Percentiles rank a stretch among this genome's conserved stretches.
Evolutionary conservation across 179 eudicot genomes (phyloP).

Genomic region (Sideroxylon spinosum): DNA sequence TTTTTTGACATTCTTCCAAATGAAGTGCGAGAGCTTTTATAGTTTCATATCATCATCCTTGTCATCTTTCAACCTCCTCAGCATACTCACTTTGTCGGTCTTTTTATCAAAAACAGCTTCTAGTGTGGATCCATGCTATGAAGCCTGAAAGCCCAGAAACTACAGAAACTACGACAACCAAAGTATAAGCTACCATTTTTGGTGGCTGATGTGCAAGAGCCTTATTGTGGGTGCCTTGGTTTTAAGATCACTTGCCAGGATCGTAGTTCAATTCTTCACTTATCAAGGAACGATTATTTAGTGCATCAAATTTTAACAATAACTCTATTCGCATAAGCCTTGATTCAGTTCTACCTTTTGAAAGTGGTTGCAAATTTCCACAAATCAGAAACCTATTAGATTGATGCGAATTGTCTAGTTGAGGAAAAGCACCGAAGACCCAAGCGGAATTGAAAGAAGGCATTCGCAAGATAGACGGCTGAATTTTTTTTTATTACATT

Average conservation of each 20-base stretch:
- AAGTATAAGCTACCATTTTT: conserved; percentile 41
- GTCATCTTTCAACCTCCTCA: conserved; percentile 6
- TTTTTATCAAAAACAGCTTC: conserved; percentile 7
- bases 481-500: no score
- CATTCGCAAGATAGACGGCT: no score
- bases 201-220: conserved; percentile 23
- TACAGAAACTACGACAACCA: conserved; percentile 35
- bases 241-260: conserved; percentile 31
- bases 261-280: conserved; percentile 20
- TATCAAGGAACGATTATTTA: conserved; percentile 18
- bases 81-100: conserved; percentile 14
- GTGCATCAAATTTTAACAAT: conserved; percentile 16
- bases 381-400: conserved; percentile 25
- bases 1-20: neutral
- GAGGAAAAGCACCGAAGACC: no score
- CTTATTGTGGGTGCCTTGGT: conserved; percentile 48
- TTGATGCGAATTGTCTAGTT: no score
- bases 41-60: neutral
- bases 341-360: conserved; percentile 13
- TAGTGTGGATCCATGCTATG: conserved; percentile 18
- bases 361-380: conserved; percentile 3
- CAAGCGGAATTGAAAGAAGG: no score
- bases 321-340: conserved; percentile 21
- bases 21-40: neutral
- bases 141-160: conserved; percentile 24